Percentiles rank a stretch among this genome's conserved stretches.
Evolutionary conservation across 2,329 filamentous ascomycete genomes (phyloP).

Genomic region (Alternaria ventricosa): DNA sequence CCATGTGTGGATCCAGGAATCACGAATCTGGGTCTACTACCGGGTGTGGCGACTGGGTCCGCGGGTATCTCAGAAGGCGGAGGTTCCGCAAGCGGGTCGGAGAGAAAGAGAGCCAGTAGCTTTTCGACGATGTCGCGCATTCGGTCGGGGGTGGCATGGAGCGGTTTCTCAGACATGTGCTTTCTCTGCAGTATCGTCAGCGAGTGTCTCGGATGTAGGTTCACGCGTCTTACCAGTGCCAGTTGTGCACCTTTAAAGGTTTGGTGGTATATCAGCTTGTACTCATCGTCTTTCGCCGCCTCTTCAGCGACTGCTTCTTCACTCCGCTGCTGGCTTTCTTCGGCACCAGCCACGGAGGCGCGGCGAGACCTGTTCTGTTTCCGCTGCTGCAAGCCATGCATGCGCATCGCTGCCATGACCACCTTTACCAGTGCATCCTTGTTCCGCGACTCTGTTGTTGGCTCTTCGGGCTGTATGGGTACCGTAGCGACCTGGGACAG

Average conservation of each 20-base stretch:
- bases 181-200: slow-evolving; percentile 36
- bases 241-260: slow-evolving; percentile 58
- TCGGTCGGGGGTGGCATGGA: slow-evolving; percentile 51
- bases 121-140: slow-evolving; percentile 57
- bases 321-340: slow-evolving; percentile 16
- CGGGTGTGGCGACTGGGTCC: slow-evolving; percentile 38
- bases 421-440: slow-evolving; percentile 58
- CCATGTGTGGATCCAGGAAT: slow-evolving; percentile 29
- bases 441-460: slow-evolving; percentile 51
- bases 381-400: slow-evolving; percentile 57
- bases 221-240: slow-evolving; percentile 46
- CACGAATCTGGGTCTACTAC: slow-evolving; percentile 23
- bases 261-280: slow-evolving; percentile 61
- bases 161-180: slow-evolving; percentile 45
- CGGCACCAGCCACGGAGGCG: slow-evolving; percentile 29
- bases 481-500: slow-evolving; percentile 46
- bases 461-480: slow-evolving; percentile 37
- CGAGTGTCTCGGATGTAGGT: background rate
- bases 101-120: slow-evolving; percentile 55
- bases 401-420: slow-evolving; percentile 61
- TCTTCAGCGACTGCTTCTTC: slow-evolving; percentile 37
- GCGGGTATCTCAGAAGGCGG: slow-evolving; percentile 14
- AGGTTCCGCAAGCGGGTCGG: slow-evolving; percentile 49
- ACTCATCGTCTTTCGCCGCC: slow-evolving; percentile 56
- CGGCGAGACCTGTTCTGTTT: slow-evolving; percentile 44